Evolutionary conservation across 2,329 filamentous ascomycete genomes (phyloP).

Genomic region (Mycogone perniciosa): DNA sequence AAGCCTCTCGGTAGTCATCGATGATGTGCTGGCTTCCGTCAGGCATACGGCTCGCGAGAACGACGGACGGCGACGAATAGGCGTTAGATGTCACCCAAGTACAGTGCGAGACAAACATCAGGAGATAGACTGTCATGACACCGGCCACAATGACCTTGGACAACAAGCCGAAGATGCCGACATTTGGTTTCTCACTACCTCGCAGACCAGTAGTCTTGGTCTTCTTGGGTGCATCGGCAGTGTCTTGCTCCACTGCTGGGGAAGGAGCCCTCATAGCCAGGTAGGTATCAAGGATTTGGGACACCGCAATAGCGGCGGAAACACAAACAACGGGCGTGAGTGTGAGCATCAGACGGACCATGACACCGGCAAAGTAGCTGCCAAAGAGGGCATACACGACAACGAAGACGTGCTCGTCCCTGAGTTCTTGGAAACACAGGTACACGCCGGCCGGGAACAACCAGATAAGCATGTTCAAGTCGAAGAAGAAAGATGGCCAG

Average conservation of each 20-base stretch:
- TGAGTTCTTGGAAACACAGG: constrained; percentile 90
- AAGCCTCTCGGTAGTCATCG: constrained; percentile 97
- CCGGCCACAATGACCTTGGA: constrained; percentile 75
- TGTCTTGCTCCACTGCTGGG: constrained; percentile 38
- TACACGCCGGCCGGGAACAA: constrained; percentile 98
- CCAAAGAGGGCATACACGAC: constrained; percentile 95
- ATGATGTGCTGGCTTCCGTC: constrained; percentile 98
- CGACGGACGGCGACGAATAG: constrained; percentile 96
- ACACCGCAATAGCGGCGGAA: constrained; percentile 81
- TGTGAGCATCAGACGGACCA: constrained; percentile 98
- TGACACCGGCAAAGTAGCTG: constrained; percentile 97
- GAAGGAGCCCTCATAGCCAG: constrained; percentile 60
- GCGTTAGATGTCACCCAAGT: constrained; percentile 99
- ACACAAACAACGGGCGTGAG: constrained; percentile 95
- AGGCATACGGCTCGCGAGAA: constrained; percentile 83
- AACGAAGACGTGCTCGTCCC: constrained; percentile 95
- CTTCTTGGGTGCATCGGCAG: constrained; percentile 54
- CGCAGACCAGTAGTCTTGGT: constrained; percentile 52
- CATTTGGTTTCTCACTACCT: constrained; percentile 62
- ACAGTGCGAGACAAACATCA: constrained; percentile 94
- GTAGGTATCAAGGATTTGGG: constrained; percentile 83
- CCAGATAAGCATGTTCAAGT: constrained; percentile 97
- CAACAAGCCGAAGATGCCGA: constrained; percentile 76
- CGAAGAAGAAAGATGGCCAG: constrained; percentile 99
- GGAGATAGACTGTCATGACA: constrained; percentile 68